Percentiles rank a stretch among this genome's conserved stretches.
These are phyloP conservation scores for Megacollybia marginata DNA, from an alignment of 768 basidiomycete species.

Conservation along the genomic window DNA sequence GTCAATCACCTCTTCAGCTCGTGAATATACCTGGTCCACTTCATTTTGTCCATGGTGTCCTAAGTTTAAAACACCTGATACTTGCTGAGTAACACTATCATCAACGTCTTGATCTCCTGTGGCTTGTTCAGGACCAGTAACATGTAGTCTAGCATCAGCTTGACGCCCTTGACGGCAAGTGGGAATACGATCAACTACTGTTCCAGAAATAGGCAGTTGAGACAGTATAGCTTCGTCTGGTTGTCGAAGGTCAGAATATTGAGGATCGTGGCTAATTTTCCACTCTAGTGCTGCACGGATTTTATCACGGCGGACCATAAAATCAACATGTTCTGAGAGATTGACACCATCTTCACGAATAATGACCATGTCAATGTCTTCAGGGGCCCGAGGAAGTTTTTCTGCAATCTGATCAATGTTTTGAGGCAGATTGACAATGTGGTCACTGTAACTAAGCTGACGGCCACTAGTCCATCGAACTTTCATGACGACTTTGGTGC, in stretches of 20 bases:
- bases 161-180: slow-evolving; percentile 4
- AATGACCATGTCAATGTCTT: slow-evolving; percentile 6
- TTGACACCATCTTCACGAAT: not conserved
- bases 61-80: not conserved
- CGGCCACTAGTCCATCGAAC: slow-evolving; percentile 7
- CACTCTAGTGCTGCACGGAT: not conserved
- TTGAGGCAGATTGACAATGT: slow-evolving; percentile 7
- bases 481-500: slow-evolving; percentile 8
- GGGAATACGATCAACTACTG: slow-evolving; percentile 3
- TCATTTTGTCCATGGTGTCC: not conserved
- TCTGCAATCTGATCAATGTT: slow-evolving; percentile 3
- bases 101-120: not conserved
- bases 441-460: slow-evolving; percentile 8
- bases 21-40: not conserved
- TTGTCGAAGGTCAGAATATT: not conserved
- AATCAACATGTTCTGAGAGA: not conserved
- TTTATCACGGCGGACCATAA: not conserved
- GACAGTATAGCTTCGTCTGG: slow-evolving; percentile 6
- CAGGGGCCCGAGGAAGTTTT: not conserved
- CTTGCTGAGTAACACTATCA: not conserved
- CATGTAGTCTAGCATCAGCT: slow-evolving; percentile 1
- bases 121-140: not conserved
- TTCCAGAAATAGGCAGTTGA: slow-evolving; percentile 8
- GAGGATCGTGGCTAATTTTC: not conserved
- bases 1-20: not conserved